Evolutionary conservation across 208 protist species (phyloP), one percentile per base, ranked within the genome.

Genomic region (Leishmania arabica): DNA sequence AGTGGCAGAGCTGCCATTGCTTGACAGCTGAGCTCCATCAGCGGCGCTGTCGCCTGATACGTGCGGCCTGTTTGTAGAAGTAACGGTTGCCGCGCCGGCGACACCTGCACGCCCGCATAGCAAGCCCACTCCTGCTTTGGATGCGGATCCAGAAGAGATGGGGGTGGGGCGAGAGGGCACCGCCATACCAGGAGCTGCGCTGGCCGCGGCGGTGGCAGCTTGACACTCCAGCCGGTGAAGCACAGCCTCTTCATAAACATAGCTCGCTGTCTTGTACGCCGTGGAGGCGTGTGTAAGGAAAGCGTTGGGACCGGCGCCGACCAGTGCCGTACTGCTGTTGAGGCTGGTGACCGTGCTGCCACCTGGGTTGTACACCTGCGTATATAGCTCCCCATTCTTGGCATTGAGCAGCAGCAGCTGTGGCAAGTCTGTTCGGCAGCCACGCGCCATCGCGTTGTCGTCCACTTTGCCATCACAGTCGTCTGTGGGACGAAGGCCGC

Each of bases 341-440:
- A 87, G 56, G 37, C 89, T 85, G 17, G 86, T 86, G 31, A 86
- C 79, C 11, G 70, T 82, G 64, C 81, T 86, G 21, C 86, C 88
- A 40, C 69, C 60, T 1, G 84, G 86, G 56, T 84, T 89, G 82
- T 91, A 93, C 24, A 92, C 89, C 82, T 94, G 92, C 49, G 83
- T 69, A 83, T 96, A 92, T 49, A 96, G 77, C 74, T 93, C 87
- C 0, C 92, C 92, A 68, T 89, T 89, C 27, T 86, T 81, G 5
- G 74, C 58, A 79, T 91, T 88, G 7, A 96, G 84, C 21, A 96
- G 81, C 65, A 96, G 72, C 73, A 94, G 49, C 51, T 85, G 82
- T 2, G 89, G 87, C 24, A 94, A 70, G 54, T 93, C 79, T 31
- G 81, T 83, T 47, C 86, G 84, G 37, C 79, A 75, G 45, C 89